Conservation (phyloP, 345 rosid species). For the Aurinia saxatilis region DNA sequence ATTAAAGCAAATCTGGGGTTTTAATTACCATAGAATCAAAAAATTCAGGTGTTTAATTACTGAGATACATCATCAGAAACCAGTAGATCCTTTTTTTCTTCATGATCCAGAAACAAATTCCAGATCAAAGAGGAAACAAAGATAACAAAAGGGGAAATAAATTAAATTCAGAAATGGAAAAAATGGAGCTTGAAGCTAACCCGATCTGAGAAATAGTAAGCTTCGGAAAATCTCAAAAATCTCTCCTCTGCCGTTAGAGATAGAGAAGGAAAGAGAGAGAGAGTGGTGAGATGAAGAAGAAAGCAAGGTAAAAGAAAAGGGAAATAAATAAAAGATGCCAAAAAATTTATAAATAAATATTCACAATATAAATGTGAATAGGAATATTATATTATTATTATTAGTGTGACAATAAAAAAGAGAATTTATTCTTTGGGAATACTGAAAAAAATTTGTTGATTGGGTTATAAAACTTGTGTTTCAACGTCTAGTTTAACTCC, state of each 20-base stretch:
- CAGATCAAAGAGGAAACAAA: background rate
- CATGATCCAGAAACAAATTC: slow-evolving; percentile 16
- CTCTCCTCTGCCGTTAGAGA: slow-evolving; percentile 21
- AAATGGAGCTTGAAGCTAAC: slow-evolving; percentile 21
- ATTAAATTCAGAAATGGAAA: background rate
- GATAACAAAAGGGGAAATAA: background rate
- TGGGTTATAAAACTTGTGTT: background rate
- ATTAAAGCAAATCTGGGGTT: slow-evolving; percentile 17
- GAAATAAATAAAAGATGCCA: background rate
- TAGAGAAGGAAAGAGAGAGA: slow-evolving; percentile 16
- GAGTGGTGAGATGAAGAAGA: background rate
- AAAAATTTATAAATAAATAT: background rate
- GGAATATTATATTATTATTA: too few relatives aligned
- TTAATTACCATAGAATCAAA: slow-evolving; percentile 11
- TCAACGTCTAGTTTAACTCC: background rate
- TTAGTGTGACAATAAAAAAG: background rate
- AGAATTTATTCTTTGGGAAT: background rate
- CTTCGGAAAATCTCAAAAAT: slow-evolving; percentile 27
- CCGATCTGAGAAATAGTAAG: slow-evolving; percentile 34
- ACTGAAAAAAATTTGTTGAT: background rate
- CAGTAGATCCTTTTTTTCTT: slow-evolving; percentile 28
- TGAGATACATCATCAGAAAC: slow-evolving; percentile 21
- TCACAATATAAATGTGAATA: background rate
- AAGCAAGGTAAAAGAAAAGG: background rate
- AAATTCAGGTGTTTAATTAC: slow-evolving; percentile 19